Evolutionary conservation across 2,329 filamentous ascomycete species (phyloP).

Genomic region (Xylariaceae sp.): DNA sequence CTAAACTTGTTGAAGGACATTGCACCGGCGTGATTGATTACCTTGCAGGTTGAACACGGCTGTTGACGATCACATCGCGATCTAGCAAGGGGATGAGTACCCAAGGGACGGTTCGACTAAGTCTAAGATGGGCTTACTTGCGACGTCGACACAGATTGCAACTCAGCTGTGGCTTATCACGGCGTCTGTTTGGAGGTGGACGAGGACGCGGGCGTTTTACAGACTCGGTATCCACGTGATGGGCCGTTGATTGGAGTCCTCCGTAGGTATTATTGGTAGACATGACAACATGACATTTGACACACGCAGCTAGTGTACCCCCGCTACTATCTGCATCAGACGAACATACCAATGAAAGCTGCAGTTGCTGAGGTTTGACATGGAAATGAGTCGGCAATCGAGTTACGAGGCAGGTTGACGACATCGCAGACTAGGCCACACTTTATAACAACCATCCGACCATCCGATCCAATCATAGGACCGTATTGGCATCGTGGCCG

Average conservation of each 20-base stretch:
- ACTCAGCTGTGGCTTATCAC: conserved; percentile 25
- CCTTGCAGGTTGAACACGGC: conserved; percentile 23
- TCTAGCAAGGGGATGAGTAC: conserved; percentile 12
- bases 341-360: no score
- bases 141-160: conserved; percentile 24
- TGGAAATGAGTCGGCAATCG: no score
- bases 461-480: conserved; percentile 18
- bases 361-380: no score
- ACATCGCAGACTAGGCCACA: not conserved
- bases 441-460: conserved; percentile 13
- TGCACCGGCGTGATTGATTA: not conserved
- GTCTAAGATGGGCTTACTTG: conserved; percentile 16
- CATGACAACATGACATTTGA: conserved; percentile 12
- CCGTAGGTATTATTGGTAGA: conserved; percentile 8
- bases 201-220: conserved; percentile 15
- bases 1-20: not conserved
- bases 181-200: conserved; percentile 24
- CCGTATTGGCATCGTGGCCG: not conserved
- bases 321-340: no score
- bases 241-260: not conserved
- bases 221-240: not conserved
- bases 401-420: no score
- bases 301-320: not conserved
- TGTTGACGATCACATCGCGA: conserved; percentile 23
- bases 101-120: not conserved